Conservation (phyloP, 805 yeast species). For the Yamadazyma paraphyllophila region DNA sequence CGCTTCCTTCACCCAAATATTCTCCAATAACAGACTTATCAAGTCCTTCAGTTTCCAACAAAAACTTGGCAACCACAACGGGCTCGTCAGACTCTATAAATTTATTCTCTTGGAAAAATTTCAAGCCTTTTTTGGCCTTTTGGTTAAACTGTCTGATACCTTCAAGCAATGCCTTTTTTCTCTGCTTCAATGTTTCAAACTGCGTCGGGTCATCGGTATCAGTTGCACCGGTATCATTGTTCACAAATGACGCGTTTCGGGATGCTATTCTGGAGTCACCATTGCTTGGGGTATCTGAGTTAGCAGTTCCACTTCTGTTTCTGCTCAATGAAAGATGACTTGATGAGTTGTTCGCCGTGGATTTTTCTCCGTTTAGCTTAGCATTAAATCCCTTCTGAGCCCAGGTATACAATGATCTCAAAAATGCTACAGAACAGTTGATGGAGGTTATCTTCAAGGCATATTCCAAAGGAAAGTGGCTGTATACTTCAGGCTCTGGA, state of each 20-base stretch:
- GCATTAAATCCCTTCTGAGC: constrained; percentile 56
- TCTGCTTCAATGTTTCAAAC: constrained; percentile 78
- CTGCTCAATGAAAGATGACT: constrained; percentile 6
- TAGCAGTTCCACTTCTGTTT: constrained; percentile 27
- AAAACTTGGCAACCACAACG: constrained; percentile 66
- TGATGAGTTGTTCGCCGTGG: neutral
- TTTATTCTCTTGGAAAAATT: constrained; percentile 55
- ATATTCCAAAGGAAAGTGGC: constrained; percentile 70
- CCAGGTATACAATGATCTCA: constrained; percentile 83
- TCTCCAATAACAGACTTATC: constrained; percentile 89
- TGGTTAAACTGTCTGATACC: constrained; percentile 78
- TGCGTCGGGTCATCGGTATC: constrained; percentile 74
- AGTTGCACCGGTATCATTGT: constrained; percentile 14
- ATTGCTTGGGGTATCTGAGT: constrained; percentile 25
- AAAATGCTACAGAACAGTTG: constrained; percentile 74
- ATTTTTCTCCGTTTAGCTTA: neutral
- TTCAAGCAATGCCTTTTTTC: constrained; percentile 78
- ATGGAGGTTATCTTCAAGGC: constrained; percentile 81
- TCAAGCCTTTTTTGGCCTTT: constrained; percentile 80
- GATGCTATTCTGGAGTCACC: constrained; percentile 24
- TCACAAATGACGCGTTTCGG: constrained; percentile 23
- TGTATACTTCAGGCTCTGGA: constrained; percentile 55
- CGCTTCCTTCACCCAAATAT: constrained; percentile 85
- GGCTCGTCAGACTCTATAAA: constrained; percentile 66
- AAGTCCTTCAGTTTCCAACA: constrained; percentile 68